Evolutionary conservation across 2,329 filamentous ascomycete species (phyloP).

Genomic region (Ophiostoma fasciatum): DNA sequence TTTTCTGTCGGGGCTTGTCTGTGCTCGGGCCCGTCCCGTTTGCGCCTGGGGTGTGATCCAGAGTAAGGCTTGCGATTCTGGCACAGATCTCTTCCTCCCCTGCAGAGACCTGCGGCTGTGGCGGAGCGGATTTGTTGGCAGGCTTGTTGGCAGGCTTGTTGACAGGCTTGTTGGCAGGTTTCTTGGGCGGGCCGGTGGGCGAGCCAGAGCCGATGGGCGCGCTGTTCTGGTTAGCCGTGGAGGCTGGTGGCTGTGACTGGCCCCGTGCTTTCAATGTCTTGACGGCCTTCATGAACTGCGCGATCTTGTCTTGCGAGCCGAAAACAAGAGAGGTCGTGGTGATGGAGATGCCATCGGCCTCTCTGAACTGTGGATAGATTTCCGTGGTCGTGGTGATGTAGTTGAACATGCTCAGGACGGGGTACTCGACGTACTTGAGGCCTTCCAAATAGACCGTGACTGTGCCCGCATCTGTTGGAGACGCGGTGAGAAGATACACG

Average conservation of each 20-base stretch:
- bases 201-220: no score
- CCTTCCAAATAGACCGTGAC: slow-evolving; percentile 9
- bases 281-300: slow-evolving; percentile 7
- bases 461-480: slow-evolving; percentile 1
- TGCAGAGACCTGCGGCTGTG: no score
- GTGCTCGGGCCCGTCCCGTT: no score
- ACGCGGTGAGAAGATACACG: slow-evolving; percentile 4
- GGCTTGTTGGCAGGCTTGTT: not conserved
- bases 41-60: no score
- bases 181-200: not conserved
- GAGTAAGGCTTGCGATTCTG: no score
- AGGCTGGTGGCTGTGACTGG: no score
- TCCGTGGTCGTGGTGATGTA: slow-evolving; percentile 8
- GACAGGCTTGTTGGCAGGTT: not conserved
- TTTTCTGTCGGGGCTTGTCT: no score
- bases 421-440: slow-evolving; percentile 9
- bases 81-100: no score
- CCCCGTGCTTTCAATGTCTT: not conserved
- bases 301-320: slow-evolving; percentile 5
- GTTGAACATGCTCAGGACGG: slow-evolving; percentile 10
- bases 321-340: slow-evolving; percentile 9
- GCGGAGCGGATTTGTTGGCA: no score
- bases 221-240: no score
- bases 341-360: slow-evolving; percentile 6
- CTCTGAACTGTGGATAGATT: slow-evolving; percentile 10